Base-by-base conservation (phyloP, 2,329 filamentous ascomycete species). In the Spiromastix sp. region DNA sequence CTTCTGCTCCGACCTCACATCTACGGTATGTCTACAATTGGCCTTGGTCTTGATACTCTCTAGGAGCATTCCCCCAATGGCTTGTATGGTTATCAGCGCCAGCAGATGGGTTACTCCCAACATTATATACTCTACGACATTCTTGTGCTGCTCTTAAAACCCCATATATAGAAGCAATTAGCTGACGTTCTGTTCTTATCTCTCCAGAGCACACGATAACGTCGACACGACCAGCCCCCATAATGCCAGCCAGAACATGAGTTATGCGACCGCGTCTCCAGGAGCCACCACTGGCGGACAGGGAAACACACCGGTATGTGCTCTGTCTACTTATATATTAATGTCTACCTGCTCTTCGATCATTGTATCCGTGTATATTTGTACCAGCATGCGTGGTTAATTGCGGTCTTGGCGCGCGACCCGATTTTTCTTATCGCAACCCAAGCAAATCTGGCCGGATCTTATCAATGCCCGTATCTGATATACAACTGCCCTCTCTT, bases 251-350 rank as follows among this genome's bases (percentile, higher is more conserved):
- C 60, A 63, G 58, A 71, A 60, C 56, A 72, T 76, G 66, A 73
- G 67, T 46, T 76, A 74, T 55, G 68, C 72, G 48, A 77, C 73
- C 44, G 73, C 74, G 45, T 77, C 77, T 30, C 75, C 77, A 31
- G 74, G 76, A 41, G 73, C 73, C 26, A 79, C 77, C 26, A 72
- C 74, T 42, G 76, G 73, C 45, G 77, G 77, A 35, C 74, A 77
- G 54, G 72, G 71, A 43, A 63, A 55, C 42, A 58, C 53, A 43
- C 60, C 60, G 36, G 59, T 65, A 48, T 61, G 61, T 63, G 47
- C 38, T 34, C 16, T 22, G 38, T 38, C 39, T 32, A 42, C 36
- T 35, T 34, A 11, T 4, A 18, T 35, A 6, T 11, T 27, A 19
- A 28, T 29, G 17, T 22, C 2, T 13, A n/a, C 15, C 27, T 29